phyloP scores from a whole-genome alignment of 306 rosid genomes.

The Sicyos baderoa region DNA sequence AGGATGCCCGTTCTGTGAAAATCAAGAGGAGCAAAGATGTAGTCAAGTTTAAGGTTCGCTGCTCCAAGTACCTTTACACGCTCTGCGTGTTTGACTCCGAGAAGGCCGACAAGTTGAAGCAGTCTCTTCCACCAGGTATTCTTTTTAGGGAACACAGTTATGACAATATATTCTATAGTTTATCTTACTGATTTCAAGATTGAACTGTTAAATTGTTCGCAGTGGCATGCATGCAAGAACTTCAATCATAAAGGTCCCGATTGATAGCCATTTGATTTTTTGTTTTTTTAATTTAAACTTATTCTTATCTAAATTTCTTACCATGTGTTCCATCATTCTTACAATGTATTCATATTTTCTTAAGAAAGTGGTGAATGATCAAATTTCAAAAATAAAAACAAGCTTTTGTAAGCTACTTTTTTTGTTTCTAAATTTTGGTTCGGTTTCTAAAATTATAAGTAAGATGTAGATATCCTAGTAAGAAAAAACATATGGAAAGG shows the following conservation, averaged over 20 bases:
- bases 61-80: slow-evolving; percentile 90
- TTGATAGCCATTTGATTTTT: neutral
- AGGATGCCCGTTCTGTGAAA: slow-evolving; percentile 76
- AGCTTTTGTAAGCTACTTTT: no score
- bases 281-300: neutral
- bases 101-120: slow-evolving; percentile 89
- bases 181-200: neutral
- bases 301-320: no score
- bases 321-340: no score
- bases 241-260: neutral
- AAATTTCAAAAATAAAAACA: no score
- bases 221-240: neutral
- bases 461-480: no score
- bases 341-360: no score
- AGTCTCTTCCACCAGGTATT: slow-evolving; percentile 83
- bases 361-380: no score
- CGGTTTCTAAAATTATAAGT: no score
- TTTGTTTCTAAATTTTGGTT: no score
- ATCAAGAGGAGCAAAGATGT: slow-evolving; percentile 74
- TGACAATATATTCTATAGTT: neutral
- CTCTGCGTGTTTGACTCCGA: slow-evolving; percentile 65
- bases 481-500: no score
- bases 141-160: neutral
- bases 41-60: slow-evolving; percentile 82
- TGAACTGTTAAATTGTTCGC: neutral